Evolutionary conservation across 1,139 yeast genomes (phyloP).

Genomic region (Zygosaccharomyces sapae): DNA sequence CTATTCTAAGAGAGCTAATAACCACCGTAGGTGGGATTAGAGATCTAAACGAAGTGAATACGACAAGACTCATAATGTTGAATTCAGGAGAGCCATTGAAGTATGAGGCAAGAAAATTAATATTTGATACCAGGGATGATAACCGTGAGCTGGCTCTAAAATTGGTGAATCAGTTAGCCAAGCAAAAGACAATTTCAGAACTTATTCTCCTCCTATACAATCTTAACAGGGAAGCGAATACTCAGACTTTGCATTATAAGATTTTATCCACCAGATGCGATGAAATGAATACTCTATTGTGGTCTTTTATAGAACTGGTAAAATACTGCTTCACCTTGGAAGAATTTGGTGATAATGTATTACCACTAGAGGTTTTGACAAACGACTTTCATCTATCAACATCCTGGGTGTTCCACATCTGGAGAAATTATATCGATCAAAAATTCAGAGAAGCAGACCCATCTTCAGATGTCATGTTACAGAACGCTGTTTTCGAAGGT

Average conservation of each 20-base stretch:
- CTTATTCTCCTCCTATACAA: conserved; percentile 60
- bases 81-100: conserved; percentile 62
- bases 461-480: conserved; percentile 23
- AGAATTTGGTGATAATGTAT: conserved; percentile 40
- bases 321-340: conserved; percentile 46
- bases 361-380: conserved; percentile 47
- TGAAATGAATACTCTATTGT: conserved; percentile 63
- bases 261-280: conserved; percentile 69
- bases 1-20: conserved; percentile 66
- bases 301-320: conserved; percentile 58
- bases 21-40: conserved; percentile 80
- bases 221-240: conserved; percentile 43
- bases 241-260: conserved; percentile 57
- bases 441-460: conserved; percentile 18
- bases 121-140: conserved; percentile 57
- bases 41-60: conserved; percentile 38
- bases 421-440: conserved; percentile 50
- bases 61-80: conserved; percentile 58
- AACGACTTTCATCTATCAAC: conserved; percentile 51
- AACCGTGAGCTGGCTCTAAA: conserved; percentile 49
- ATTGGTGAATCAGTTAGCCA: conserved; percentile 47
- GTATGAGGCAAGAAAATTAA: conserved; percentile 53
- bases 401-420: conserved; percentile 72
- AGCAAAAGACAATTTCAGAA: conserved; percentile 53
- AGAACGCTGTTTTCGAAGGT: conserved; percentile 26